Evolutionary conservation across 345 rosid genomes (phyloP).

Genomic region (Citrus medica): DNA sequence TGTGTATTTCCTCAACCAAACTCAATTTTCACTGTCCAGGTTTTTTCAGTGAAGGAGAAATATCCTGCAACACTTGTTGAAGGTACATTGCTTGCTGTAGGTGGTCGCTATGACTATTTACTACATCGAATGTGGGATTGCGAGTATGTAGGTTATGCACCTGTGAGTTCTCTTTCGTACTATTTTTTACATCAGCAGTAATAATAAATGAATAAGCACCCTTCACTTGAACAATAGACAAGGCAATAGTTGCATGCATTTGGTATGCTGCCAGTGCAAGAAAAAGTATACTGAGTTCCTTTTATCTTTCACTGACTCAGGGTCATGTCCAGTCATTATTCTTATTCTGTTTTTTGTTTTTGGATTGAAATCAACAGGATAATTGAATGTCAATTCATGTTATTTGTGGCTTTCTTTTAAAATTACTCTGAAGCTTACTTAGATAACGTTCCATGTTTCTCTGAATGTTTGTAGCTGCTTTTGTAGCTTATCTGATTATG

Average conservation of each 20-base stretch:
- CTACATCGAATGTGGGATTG: slow-evolving; percentile 72
- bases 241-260: too few species aligned
- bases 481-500: neutral
- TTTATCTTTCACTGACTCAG: too few species aligned
- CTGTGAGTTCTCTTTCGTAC: slow-evolving; percentile 16
- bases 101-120: slow-evolving; percentile 91
- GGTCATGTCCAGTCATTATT: too few species aligned
- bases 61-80: slow-evolving; percentile 62
- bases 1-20: neutral
- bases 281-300: too few species aligned
- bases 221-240: too few species aligned
- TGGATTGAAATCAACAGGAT: neutral
- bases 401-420: neutral
- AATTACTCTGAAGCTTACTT: neutral
- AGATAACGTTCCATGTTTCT: neutral
- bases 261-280: too few species aligned
- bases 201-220: too few species aligned
- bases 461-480: neutral
- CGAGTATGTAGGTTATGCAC: slow-evolving; percentile 46
- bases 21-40: slow-evolving; percentile 33
- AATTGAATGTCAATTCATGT: neutral
- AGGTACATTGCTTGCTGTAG: slow-evolving; percentile 80
- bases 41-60: slow-evolving; percentile 66
- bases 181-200: neutral
- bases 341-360: neutral